Evolutionary conservation across 2,329 filamentous ascomycete genomes (phyloP).

Genomic region (Colletotrichum sp.): DNA sequence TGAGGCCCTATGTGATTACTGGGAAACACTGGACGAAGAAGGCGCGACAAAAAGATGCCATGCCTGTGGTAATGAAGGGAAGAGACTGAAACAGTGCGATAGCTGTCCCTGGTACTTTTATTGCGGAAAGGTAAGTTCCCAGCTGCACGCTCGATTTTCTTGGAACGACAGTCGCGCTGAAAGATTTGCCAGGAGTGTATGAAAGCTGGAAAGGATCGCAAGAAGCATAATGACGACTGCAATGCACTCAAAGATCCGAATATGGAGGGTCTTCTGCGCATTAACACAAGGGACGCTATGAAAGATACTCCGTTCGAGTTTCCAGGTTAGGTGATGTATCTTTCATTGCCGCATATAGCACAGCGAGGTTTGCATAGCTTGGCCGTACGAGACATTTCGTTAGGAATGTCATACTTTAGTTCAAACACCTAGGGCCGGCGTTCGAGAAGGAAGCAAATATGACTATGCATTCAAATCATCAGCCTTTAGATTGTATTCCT

Average conservation of each 20-base stretch:
- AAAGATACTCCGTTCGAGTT: background rate
- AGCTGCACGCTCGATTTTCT: background rate
- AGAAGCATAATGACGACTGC: background rate
- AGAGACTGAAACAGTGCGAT: background rate
- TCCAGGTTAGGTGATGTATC: background rate
- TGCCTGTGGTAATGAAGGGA: background rate
- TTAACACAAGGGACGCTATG: background rate
- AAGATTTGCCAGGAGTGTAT: background rate
- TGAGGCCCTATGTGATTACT: background rate
- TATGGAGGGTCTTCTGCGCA: background rate
- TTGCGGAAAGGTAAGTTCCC: background rate
- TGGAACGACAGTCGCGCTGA: background rate
- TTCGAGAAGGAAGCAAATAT: background rate
- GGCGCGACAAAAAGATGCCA: background rate
- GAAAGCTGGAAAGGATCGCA: background rate
- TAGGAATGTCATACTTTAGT: background rate
- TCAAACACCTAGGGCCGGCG: fast-evolving
- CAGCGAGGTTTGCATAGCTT: background rate
- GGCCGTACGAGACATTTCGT: background rate
- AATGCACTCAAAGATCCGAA: background rate
- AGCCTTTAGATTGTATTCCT: background rate
- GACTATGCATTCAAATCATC: background rate
- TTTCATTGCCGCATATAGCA: background rate
- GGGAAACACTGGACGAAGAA: background rate
- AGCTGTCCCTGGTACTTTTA: background rate